Base-by-base conservation (phyloP, 2,329 filamentous ascomycete genomes). In the Lecanicillium sp. region DNA sequence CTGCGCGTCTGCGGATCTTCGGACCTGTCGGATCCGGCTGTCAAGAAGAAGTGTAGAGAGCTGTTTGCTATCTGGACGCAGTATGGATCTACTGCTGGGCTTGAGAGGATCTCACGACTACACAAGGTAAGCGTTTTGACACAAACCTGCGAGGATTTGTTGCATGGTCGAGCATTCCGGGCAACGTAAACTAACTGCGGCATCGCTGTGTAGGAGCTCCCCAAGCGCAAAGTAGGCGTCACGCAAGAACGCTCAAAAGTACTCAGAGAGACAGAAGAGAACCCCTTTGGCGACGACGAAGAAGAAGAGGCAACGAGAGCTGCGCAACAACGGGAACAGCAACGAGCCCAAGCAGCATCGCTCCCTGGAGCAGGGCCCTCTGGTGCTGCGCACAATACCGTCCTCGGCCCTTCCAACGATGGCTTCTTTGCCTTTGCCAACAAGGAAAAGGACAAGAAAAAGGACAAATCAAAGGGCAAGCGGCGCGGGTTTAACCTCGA, bases 51-150 rank as follows among this genome's bases (percentile, higher is more conserved):
- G 63, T 95, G 88, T 57, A 83, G 85, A 35, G 77, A 85, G 42
- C 68, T 98, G 3, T 98, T 95, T 57, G 74, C 80, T 35, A 79
- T 85, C 58, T 98, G 92, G 92, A 80, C 87, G 18, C 80, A 85
- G 43, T 95, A 94, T 63, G 86, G 85, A 50, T 77, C 75, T 41
- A 86, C 80, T 1, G 80, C 83, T 2, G 90, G 90, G 1, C 77
- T 96, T 51, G 80, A 85, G 51, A 73, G 79, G 19, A 80, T 96
- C 44, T 78, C 85, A n/a, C 75, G 69, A 29, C 74, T 98, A 11
- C 88, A 95, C 56, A 72, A 71, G 62, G 73, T 76, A 54, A 47
- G 53, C 36, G 17, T 16, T n/a, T 18, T 12, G 8, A 8, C 25
- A 8, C 9, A 25, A 16, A 27, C 11, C 16, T 6, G 8, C 12